Evolutionary conservation across 1,284 basidiomycete genomes (phyloP), one percentile per base, ranked within the genome.

Genomic region (Apiotrichum brassicae): DNA sequence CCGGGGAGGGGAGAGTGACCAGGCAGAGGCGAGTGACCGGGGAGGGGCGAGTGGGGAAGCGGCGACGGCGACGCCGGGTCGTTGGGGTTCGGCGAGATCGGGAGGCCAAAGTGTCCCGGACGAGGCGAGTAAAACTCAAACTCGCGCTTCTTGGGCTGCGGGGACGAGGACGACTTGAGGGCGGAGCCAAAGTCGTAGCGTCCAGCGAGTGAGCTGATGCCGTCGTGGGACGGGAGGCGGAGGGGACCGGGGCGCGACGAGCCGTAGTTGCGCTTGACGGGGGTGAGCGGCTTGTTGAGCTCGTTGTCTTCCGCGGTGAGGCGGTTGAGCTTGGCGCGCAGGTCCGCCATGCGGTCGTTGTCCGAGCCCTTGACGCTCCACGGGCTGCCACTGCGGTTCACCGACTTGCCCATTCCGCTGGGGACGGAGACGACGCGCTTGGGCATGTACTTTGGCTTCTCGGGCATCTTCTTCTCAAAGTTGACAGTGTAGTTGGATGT

Each of bases 401-500:
- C 58, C 14, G 65, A 59, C 45, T 61, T 58, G 48, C 66, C 61
- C 66, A 67, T 66, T 33, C 64, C 66, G 22, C 20, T 13, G 16
- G 63, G 51, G 20, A 65, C 63, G 41, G 53, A 28, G 23, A 18
- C 25, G 26, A 37, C 48, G 24, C 54, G 54, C 51, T 56, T 56
- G 20, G 54, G 34, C 42, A 56, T 49, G 22, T 57, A 58, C 22
- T 56, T 48, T 3, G 59, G 53, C 12, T 39, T 25, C 13, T 51
- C 47, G 30, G 55, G 55, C 8, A 46, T 43, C 23, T 58, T 55
- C 51, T 65, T 64, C 49, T 65, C 62, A 54, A 73, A 72, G 20
- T 64, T 56, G 20, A 88, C 81, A 54, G 83, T 76, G 70, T 93
- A 97, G 69, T 97, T 90, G 56, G 77, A 67, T 6, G 84, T 85